Evolutionary conservation across 2,329 filamentous ascomycete genomes (phyloP), one percentile per base, ranked within the genome.

Genomic region (Monosporascus cannonballus): DNA sequence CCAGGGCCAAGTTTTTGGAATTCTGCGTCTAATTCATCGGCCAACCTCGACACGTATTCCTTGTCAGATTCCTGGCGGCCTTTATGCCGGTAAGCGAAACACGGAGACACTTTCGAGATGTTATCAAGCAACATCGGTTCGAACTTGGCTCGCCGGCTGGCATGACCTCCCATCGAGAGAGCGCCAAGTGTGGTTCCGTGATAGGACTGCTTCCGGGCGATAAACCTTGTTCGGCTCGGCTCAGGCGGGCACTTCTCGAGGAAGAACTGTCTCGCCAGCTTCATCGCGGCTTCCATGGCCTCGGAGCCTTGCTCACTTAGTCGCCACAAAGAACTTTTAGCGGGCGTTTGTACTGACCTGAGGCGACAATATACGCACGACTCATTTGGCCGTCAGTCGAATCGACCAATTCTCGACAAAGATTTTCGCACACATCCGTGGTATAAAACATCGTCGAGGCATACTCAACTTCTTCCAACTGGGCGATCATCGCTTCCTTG

Each of bases 171-270:
- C 17, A 86, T 73, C 0, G 80, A 78, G 51, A 91, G 74, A 1
- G 86, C 76, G 0, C 86, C 87, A 0, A 91, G 69, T 0, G 87
- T 91, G 4, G 77, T 84, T 8, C 87, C 88, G 57, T 92, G 88
- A 60, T 89, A 92, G 4, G 85, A 88, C 42, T 83, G 76, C 37
- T 78, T 69, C 15, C 87, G 78, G 4, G 84, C 77, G 60, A 92
- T 89, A 67, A 90, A 89, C 11, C 77, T 73, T 0, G 69, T 75
- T n/a, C 87, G 76, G 39, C 75, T 67, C 2, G 77, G 74, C 58
- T 89, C 76, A 0, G 80, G 70, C 0, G 71, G 68, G 2, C 64
- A 56, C 38, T 80, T 74, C 60, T 84, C 81, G 6, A 81, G 71
- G 57, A 77, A 82, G 60, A 81, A 86, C 61, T 87, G 84, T 3